Evolutionary conservation across 345 rosid species (phyloP), one percentile per base, ranked within the genome.

Genomic region (Eutrema japonicum): DNA sequence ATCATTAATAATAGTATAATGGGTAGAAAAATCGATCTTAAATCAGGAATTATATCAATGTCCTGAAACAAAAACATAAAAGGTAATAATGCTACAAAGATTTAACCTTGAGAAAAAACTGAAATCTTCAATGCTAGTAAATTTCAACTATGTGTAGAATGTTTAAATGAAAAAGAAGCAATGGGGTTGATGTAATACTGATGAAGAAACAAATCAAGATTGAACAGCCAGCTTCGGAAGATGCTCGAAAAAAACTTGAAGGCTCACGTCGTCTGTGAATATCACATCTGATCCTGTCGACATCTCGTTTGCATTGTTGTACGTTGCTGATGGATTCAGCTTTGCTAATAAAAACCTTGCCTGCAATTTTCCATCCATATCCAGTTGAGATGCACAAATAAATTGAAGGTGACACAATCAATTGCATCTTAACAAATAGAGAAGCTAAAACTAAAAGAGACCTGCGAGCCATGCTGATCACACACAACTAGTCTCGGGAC

Each of bases 381-480:
- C n/a, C n/a, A n/a, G n/a, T n/a, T n/a, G n/a, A n/a, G n/a, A n/a
- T n/a, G n/a, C n/a, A n/a, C n/a, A n/a, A n/a, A n/a, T n/a, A n/a
- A n/a, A n/a, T n/a, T n/a, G n/a, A n/a, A n/a, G n/a, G n/a, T n/a
- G n/a, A n/a, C n/a, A n/a, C n/a, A n/a, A n/a, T n/a, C n/a, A n/a
- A n/a, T n/a, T n/a, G n/a, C n/a, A n/a, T n/a, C n/a, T n/a, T n/a
- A n/a, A n/a, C n/a, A n/a, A n/a, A n/a, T n/a, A n/a, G n/a, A n/a
- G n/a, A n/a, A n/a, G n/a, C n/a, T n/a, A n/a, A n/a, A n/a, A n/a
- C 4, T 30, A n/a, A 2, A 16, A 88, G 95, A 95, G n/a, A n/a
- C n/a, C n/a, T 93, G 98, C 37, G 98, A 93, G 65, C 98, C 98
- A 80, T 93, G 98, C 78, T 93, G 98, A 79, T 93, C 96, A 64